Evolutionary conservation across 2,329 filamentous ascomycete species (phyloP), one percentile per base, ranked within the genome.

Genomic region (Hymenoscyphus albidus): DNA sequence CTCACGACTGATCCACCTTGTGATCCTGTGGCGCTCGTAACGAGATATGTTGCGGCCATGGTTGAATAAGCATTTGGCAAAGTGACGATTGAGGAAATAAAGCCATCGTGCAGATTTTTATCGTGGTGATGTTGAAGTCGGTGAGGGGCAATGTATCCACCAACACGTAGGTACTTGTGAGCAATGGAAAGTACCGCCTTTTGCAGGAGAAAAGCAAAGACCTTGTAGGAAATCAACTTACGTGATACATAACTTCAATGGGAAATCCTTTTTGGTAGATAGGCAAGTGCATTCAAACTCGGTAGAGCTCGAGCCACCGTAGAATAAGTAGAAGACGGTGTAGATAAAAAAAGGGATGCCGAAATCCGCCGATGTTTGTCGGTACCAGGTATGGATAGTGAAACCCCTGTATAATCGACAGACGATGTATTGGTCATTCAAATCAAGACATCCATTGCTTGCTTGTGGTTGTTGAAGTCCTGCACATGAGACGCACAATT

Each of bases 21-120:
- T 2, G 42, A 6, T 16, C 68, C 68, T 3, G 64, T 70, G 7
- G 68, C 68, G 69, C 76, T 18, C 73, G 65, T 63, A 70, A 72
- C 2, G 40, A 68, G 65, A 38, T 62, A 59, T 27, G 62, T 61
- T 10, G 13, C 9, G 12, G 63, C 35, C 66, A 64, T 48, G n/a
- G 18, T 48, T 61, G 7, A 6, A 3, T 35, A 31, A 12, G 14
- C 13, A 18, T 55, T 55, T 55, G 51, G 9, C 6, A 55, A 27
- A 32, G 27, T 14, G 40, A 42, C 6, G 13, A 42, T 13, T n/a
- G 40, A 42, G 14, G 13, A 5, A 16, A 42, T 42, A 5, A 42
- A 42, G 13, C 14, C n/a, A 42, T 42, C 39, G 4, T 14, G 39
- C 10, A 56, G 54, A 32, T 10, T 31, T 31, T 13, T 57, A 31